Percentiles rank a stretch among this genome's conserved stretches.
These are phyloP conservation scores for Neofusicoccum kwambonambiense DNA, from an alignment of 2,329 filamentous ascomycete species.

Conservation along the genomic window DNA sequence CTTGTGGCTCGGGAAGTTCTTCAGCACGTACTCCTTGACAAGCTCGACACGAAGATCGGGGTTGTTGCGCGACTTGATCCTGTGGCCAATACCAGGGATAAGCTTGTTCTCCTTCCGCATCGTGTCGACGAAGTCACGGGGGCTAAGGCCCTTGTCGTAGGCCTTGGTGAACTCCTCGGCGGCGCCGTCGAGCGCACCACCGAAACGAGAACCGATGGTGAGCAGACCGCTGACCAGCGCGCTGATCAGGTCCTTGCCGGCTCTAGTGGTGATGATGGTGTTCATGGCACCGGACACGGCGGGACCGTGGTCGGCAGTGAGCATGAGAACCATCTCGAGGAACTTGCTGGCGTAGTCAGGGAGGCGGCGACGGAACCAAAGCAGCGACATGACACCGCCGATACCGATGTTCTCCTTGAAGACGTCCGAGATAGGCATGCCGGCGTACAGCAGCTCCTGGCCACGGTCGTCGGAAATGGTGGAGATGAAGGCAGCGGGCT, in stretches of 20 bases:
- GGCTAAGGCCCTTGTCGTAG: constrained; percentile 96
- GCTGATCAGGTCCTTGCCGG: constrained; percentile 96
- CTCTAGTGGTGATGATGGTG: constrained; percentile 99
- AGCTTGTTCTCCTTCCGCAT: constrained; percentile 99
- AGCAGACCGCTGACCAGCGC: constrained; percentile 94
- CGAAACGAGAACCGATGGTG: constrained; percentile 96
- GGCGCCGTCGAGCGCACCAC: constrained; percentile 95
- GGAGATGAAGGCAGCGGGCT: constrained; percentile 99
- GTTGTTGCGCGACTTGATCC: constrained; percentile 99
- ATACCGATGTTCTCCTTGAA: constrained; percentile 99
- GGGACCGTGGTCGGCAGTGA: constrained; percentile 97
- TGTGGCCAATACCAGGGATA: constrained; percentile 96
- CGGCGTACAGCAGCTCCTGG: constrained; percentile 96
- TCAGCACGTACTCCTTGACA: constrained; percentile 97
- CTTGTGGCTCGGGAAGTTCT: constrained; percentile 97
- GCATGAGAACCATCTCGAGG: constrained; percentile 99
- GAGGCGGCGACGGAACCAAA: constrained; percentile 99
- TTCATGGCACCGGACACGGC: constrained; percentile 99
- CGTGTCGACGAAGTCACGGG: constrained; percentile 96
- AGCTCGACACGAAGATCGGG: constrained; percentile 99
- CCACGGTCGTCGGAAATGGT: constrained; percentile 99
- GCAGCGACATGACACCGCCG: constrained; percentile 98
- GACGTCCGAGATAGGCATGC: constrained; percentile 99
- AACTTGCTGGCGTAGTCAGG: constrained; percentile 97
- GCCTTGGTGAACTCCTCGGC: constrained; percentile 98